These are phyloP conservation scores for Globisporangium paroecandrum DNA, from an alignment of 352 stramenopile genomes.

Conservation along the genomic window DNA sequence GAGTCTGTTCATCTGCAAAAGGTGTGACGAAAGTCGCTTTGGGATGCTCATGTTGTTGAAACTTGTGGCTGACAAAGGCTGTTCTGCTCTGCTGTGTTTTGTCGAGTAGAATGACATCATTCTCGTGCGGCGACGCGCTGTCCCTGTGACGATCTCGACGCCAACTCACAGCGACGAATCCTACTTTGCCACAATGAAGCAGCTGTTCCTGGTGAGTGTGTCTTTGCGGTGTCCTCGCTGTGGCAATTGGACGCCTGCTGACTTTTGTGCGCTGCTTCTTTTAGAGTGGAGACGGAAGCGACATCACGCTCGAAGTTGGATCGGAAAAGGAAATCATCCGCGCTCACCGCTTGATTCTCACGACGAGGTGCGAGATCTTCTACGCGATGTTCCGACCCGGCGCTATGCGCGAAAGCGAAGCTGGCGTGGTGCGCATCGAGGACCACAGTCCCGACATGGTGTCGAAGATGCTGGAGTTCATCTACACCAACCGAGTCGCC, in stretches of 20 bases:
- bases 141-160: conserved; percentile 31
- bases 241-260: conserved; percentile 2
- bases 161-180: conserved; percentile 61
- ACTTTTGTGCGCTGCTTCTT: not conserved
- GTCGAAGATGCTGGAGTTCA: conserved; percentile 90
- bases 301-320: conserved; percentile 73
- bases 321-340: conserved; percentile 53
- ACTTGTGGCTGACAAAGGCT: conserved; percentile 9
- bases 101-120: conserved; percentile 79
- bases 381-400: conserved; percentile 84
- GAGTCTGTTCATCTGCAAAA: conserved; percentile 85
- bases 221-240: not conserved
- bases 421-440: conserved; percentile 77
- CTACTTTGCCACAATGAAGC: conserved; percentile 76
- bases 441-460: conserved; percentile 82
- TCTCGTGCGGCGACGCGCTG: conserved; percentile 58
- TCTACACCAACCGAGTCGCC: conserved; percentile 88
- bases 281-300: conserved; percentile 58
- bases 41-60: not conserved
- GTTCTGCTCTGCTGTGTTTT: conserved; percentile 3
- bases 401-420: conserved; percentile 82
- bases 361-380: conserved; percentile 88
- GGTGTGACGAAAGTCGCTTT: conserved; percentile 20
- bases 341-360: conserved; percentile 74
- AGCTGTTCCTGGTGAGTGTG: conserved; percentile 53